Conservation (phyloP, 148 eudicot genomes). For the Spergularia bocconei region DNA sequence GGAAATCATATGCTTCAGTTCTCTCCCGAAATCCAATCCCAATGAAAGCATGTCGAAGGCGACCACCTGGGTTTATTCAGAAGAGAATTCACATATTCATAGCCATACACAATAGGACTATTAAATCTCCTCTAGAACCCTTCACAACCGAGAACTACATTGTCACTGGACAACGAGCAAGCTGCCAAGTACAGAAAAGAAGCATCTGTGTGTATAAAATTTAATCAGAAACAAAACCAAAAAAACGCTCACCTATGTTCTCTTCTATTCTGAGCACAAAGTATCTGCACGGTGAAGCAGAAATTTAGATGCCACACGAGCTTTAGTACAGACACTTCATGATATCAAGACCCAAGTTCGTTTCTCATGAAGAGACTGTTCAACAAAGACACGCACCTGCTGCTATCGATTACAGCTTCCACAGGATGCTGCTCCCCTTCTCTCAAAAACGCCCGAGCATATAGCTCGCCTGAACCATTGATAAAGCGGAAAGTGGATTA, state of each 20-base stretch:
- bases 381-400: conserved; percentile 52
- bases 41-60: conserved; percentile 93
- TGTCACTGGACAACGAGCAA: background rate
- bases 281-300: conserved; percentile 60
- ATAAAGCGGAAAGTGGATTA: background rate
- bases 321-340: background rate
- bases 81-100: background rate
- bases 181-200: background rate
- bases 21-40: conserved; percentile 97
- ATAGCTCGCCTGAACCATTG: conserved; percentile 64
- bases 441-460: conserved; percentile 91
- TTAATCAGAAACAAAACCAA: conserved; percentile 2
- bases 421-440: conserved; percentile 96
- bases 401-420: conserved; percentile 95
- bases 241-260: conserved; percentile 58
- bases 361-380: background rate
- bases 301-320: conserved; percentile 2
- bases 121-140: background rate
- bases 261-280: conserved; percentile 97
- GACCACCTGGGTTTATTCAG: conserved; percentile 59
- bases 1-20: conserved; percentile 91
- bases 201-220: too few species aligned
- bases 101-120: background rate
- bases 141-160: background rate
- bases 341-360: background rate